A percentile compares a stretch with the other conserved stretches of the same genome.
Conservation (phyloP, 164 flowering plant species). For the Nelumbo lutea region DNA sequence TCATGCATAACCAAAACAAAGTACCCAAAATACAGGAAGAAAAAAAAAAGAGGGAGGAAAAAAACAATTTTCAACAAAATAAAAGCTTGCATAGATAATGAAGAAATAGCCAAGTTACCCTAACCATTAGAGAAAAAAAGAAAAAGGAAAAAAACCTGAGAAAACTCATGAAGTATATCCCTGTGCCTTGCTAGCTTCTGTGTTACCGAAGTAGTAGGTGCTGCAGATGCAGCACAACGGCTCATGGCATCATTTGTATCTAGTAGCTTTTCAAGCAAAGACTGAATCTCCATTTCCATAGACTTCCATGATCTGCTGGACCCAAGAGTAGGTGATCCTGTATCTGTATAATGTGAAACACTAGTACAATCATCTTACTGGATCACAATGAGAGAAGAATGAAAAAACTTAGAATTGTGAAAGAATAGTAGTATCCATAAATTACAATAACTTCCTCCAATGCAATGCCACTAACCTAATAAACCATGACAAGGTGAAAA, state of each 20-base stretch:
- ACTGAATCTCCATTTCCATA: constrained; percentile 97
- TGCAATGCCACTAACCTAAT: not conserved
- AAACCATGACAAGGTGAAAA: no score
- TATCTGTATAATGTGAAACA: constrained; percentile 55
- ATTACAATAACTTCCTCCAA: not conserved
- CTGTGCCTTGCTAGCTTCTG: constrained; percentile 96
- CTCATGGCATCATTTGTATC: constrained; percentile 95
- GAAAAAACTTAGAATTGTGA: not conserved
- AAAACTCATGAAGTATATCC: constrained; percentile 93
- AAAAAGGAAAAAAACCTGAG: constrained; percentile 51
- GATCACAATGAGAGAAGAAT: not conserved
- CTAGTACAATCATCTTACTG: constrained; percentile 15
- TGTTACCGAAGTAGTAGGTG: constrained; percentile 76
- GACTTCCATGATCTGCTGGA: constrained; percentile 95
- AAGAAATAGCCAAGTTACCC: not conserved
- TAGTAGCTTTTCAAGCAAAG: constrained; percentile 81
- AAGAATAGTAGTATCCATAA: not conserved
- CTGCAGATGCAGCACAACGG: constrained; percentile 91
- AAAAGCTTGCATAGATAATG: no score
- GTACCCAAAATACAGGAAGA: not conserved
- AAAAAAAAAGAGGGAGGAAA: not conserved
- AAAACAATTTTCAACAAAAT: not conserved
- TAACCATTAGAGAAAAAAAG: not conserved
- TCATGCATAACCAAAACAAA: not conserved
- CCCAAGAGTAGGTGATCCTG: constrained; percentile 77